Conservation (phyloP, 805 yeast genomes). For the Starmerella bombicola region DNA sequence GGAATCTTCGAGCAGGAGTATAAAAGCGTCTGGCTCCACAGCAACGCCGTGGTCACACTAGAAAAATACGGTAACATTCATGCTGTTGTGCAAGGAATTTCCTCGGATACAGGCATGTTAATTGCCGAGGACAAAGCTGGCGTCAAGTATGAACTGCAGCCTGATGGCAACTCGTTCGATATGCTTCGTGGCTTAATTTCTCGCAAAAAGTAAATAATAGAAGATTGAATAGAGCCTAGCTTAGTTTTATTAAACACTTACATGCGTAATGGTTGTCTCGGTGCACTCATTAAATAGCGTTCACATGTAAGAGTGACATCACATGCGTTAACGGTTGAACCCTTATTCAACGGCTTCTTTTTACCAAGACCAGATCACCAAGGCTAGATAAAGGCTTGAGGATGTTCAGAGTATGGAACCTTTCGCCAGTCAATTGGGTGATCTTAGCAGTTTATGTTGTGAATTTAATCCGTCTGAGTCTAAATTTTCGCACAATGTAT, state of each 20-base stretch:
- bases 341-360: too few species aligned
- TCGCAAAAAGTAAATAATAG: too few species aligned
- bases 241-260: too few species aligned
- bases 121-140: constrained; percentile 55
- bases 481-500: constrained; percentile 33
- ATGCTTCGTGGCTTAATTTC: constrained; percentile 74
- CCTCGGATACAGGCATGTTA: constrained; percentile 72
- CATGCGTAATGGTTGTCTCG: too few species aligned
- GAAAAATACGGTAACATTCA: constrained; percentile 39
- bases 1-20: constrained; percentile 53
- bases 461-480: constrained; percentile 26
- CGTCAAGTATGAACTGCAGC: constrained; percentile 58
- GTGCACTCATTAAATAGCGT: too few species aligned
- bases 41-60: constrained; percentile 58
- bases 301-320: too few species aligned
- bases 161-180: constrained; percentile 96
- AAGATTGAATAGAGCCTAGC: too few species aligned
- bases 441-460: constrained; percentile 25
- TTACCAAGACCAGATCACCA: too few species aligned
- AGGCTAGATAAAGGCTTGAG: neutral
- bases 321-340: too few species aligned
- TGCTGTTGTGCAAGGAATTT: constrained; percentile 68
- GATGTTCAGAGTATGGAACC: constrained; percentile 20
- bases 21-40: constrained; percentile 79
- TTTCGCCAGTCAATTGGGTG: constrained; percentile 30